Conservation (phyloP, 257 asterid species). For the Solanum neorickii region DNA sequence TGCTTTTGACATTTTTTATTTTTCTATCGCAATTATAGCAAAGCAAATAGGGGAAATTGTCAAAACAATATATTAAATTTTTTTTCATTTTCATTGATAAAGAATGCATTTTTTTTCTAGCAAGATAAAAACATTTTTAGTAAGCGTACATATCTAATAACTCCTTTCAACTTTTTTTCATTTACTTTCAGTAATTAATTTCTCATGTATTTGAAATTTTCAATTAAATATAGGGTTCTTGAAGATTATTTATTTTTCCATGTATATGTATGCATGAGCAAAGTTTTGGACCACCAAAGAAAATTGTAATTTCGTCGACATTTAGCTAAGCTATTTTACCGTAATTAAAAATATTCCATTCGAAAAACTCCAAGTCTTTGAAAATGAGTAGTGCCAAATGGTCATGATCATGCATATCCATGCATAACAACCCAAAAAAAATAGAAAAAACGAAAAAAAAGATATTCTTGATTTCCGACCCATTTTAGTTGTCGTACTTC, state of each 20-base stretch:
- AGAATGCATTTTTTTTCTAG: background rate
- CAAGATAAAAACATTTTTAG: background rate
- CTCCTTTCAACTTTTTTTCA: background rate
- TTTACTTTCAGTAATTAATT: background rate
- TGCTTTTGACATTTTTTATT: background rate
- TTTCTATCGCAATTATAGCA: background rate
- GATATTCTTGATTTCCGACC: background rate
- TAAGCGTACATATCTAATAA: background rate
- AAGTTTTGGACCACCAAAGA: background rate
- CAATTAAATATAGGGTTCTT: background rate
- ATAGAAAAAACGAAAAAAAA: background rate
- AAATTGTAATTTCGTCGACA: background rate
- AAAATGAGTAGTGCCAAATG: background rate
- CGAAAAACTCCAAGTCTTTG: background rate
- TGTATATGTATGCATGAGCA: background rate
- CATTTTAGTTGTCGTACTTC: background rate
- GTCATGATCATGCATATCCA: background rate
- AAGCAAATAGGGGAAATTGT: background rate
- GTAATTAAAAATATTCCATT: background rate
- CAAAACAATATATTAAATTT: background rate
- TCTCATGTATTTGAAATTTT: background rate
- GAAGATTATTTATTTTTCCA: background rate
- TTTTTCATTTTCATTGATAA: background rate
- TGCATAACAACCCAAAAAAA: background rate
- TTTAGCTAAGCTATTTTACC: background rate